Conservation (phyloP, 148 eudicot genomes). For the Oxyria digyna region DNA sequence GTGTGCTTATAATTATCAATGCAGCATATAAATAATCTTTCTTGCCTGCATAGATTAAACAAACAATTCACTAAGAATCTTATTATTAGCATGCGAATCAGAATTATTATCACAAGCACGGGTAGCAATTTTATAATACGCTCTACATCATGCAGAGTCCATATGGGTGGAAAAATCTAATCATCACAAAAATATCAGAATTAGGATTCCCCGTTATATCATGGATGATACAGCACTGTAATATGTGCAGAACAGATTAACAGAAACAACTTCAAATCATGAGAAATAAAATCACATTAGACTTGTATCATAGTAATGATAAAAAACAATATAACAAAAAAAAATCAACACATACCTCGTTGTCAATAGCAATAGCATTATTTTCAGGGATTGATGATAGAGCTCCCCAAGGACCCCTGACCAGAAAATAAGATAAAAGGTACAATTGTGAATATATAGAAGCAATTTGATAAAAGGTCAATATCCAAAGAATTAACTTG, state of each 20-base stretch:
- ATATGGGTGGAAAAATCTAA: background rate
- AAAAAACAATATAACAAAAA: no score
- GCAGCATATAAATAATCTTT: background rate
- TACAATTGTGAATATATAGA: background rate
- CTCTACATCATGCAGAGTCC: background rate
- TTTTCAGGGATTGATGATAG: constrained; percentile 91
- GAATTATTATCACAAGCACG: background rate
- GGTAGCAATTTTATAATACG: background rate
- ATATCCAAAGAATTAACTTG: background rate
- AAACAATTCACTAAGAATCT: background rate
- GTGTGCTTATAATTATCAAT: background rate
- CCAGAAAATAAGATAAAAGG: constrained; percentile 10
- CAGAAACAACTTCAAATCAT: background rate
- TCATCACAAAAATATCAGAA: background rate
- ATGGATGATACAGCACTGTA: background rate
- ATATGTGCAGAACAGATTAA: background rate
- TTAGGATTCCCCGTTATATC: background rate
- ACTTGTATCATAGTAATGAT: background rate
- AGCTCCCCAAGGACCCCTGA: constrained; percentile 94
- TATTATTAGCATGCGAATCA: background rate
- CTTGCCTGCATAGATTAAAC: background rate
- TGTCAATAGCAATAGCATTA: constrained; percentile 81
- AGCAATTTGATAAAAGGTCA: background rate
- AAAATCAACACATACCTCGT: constrained; percentile 31
- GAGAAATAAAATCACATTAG: background rate